phyloP scores from a whole-genome alignment of 441 rosid genomes.

The Pelargonium myrrhifolium region DNA sequence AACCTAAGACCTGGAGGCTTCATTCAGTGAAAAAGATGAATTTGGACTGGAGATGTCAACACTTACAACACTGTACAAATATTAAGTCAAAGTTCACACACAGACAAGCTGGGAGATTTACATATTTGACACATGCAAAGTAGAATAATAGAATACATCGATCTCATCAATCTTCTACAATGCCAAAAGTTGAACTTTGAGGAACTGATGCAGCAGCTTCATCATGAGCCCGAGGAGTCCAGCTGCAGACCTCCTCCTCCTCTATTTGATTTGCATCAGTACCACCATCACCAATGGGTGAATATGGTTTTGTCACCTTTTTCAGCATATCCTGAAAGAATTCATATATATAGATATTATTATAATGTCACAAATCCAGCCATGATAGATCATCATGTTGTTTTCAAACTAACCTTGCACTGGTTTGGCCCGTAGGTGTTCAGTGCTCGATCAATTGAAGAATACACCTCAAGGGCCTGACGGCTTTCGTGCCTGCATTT shows the following conservation, averaged over 20 bases:
- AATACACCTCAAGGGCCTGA: constrained; percentile 70
- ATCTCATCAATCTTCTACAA: background rate
- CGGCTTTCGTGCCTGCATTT: constrained; percentile 66
- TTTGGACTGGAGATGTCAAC: too few species aligned
- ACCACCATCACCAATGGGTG: background rate
- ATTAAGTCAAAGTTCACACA: too few species aligned
- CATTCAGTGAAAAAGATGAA: too few species aligned
- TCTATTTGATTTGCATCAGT: background rate
- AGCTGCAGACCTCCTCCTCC: background rate
- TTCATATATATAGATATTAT: too few species aligned
- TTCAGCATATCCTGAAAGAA: background rate
- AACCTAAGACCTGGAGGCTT: too few species aligned
- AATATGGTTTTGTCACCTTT: background rate
- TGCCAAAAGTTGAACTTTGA: background rate
- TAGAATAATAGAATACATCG: too few species aligned
- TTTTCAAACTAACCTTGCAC: constrained; percentile 49
- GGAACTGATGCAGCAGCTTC: background rate
- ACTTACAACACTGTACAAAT: too few species aligned
- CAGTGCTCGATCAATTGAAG: constrained; percentile 66
- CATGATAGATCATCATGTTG: too few species aligned
- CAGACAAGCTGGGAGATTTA: too few species aligned
- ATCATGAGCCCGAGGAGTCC: background rate
- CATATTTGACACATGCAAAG: too few species aligned
- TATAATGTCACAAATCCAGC: too few species aligned
- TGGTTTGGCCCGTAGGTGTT: constrained; percentile 51